Conservation (phyloP, 352 stramenopile species). For the Phytophthora sansomeana region DNA sequence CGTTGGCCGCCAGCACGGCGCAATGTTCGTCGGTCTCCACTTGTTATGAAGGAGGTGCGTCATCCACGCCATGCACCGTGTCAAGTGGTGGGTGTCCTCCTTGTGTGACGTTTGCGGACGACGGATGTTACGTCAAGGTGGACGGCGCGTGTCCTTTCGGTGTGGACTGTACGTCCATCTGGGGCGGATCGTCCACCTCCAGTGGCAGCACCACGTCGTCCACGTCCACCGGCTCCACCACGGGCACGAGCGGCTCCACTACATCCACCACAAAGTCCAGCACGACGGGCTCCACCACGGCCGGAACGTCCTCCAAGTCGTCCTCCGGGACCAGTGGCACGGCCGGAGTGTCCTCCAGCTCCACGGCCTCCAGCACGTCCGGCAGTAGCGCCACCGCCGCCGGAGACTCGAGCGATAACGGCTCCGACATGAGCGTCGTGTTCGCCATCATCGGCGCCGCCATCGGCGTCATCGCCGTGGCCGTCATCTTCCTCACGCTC, state of each 20-base stretch:
- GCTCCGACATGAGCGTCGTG: slow-evolving; percentile 75
- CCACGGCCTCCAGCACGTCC: slow-evolving; percentile 25
- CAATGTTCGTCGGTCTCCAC: slow-evolving; percentile 36
- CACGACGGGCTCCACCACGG: not conserved
- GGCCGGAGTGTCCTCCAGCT: slow-evolving; percentile 22
- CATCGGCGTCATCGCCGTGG: slow-evolving; percentile 82
- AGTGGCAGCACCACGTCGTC: slow-evolving; percentile 21
- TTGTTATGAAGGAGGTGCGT: slow-evolving; percentile 41
- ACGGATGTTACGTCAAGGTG: slow-evolving; percentile 50
- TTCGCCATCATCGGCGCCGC: slow-evolving; percentile 81
- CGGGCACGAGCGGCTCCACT: not conserved
- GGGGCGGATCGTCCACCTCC: slow-evolving; percentile 20
- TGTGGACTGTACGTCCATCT: slow-evolving; percentile 38
- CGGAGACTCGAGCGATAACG: slow-evolving; percentile 22
- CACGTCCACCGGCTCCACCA: slow-evolving; percentile 1
- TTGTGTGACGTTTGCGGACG: slow-evolving; percentile 45
- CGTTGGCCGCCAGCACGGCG: slow-evolving; percentile 28
- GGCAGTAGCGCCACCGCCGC: slow-evolving; percentile 21
- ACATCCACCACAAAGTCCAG: slow-evolving; percentile 13
- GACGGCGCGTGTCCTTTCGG: slow-evolving; percentile 39
- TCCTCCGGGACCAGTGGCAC: slow-evolving; percentile 19
- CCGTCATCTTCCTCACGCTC: slow-evolving; percentile 80
- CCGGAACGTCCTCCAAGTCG: slow-evolving; percentile 23
- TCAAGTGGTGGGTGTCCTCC: slow-evolving; percentile 38
- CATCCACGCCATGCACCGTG: slow-evolving; percentile 35